These are phyloP conservation scores for Daldinia decipiens DNA, from an alignment of 495 filamentous ascomycete species.

Conservation along the genomic window DNA sequence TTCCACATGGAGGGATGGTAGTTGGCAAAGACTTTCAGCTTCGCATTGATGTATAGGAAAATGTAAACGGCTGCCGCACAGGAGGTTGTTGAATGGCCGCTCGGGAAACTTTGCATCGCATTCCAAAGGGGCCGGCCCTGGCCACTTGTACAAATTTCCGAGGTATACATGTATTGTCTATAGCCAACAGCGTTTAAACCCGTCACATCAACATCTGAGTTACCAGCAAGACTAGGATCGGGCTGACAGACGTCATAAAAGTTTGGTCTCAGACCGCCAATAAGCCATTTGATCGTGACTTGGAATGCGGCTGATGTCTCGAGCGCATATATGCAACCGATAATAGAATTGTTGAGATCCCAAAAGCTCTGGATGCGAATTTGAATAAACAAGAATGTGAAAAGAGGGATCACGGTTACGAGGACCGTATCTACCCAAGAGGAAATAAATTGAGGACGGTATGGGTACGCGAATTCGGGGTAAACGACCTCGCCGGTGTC, in stretches of 20 bases:
- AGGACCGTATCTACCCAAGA: slow-evolving; percentile 58
- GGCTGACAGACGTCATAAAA: slow-evolving; percentile 65
- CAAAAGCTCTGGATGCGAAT: slow-evolving; percentile 64
- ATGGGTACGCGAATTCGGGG: slow-evolving; percentile 60
- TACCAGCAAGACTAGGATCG: slow-evolving; percentile 40
- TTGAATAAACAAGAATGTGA: slow-evolving; percentile 57
- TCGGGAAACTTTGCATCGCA: slow-evolving; percentile 62
- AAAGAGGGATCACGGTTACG: slow-evolving; percentile 52
- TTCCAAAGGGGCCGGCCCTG: slow-evolving; percentile 49
- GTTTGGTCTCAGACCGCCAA: slow-evolving; percentile 63
- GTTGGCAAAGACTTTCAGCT: slow-evolving; percentile 65
- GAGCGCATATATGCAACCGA: slow-evolving; percentile 63
- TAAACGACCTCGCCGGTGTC: slow-evolving; percentile 58
- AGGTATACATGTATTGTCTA: slow-evolving; percentile 59
- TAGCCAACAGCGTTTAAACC: slow-evolving; percentile 55
- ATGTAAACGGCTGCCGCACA: slow-evolving; percentile 63
- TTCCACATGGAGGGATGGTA: slow-evolving; percentile 68
- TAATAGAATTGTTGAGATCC: slow-evolving; percentile 64
- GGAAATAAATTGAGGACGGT: slow-evolving; percentile 59
- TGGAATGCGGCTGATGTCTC: slow-evolving; percentile 65
- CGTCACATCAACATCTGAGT: slow-evolving; percentile 29
- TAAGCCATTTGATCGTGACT: slow-evolving; percentile 63
- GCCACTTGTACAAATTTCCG: slow-evolving; percentile 61
- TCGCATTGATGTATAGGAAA: slow-evolving; percentile 66
- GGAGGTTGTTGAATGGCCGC: slow-evolving; percentile 64